These are phyloP conservation scores for Inonotus obliquus DNA, from an alignment of 1,284 basidiomycete genomes.

Conservation along the genomic window DNA sequence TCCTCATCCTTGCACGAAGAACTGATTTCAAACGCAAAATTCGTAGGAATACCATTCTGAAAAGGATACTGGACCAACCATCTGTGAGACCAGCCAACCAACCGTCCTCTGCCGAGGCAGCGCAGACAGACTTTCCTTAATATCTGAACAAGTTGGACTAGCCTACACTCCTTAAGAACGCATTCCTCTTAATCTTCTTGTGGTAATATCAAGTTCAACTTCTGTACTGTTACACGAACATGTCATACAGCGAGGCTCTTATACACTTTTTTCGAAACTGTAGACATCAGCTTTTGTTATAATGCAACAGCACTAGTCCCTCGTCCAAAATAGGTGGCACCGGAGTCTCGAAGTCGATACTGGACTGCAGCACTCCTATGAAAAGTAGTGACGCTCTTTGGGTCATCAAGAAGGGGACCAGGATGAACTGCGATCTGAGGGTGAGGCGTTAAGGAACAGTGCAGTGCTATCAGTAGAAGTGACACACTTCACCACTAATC, in stretches of 20 bases:
- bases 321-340: slow-evolving; percentile 62
- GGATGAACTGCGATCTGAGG: slow-evolving; percentile 57
- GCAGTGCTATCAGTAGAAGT: neutral
- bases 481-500: slow-evolving; percentile 65
- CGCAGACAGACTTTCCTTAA: neutral
- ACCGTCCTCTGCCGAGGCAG: neutral
- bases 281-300: slow-evolving; percentile 25
- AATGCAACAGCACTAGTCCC: slow-evolving; percentile 63
- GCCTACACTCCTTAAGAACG: neutral
- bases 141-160: neutral
- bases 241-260: neutral
- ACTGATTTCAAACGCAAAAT: neutral
- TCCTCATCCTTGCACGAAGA: neutral
- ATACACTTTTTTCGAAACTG: neutral
- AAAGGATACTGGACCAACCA: slow-evolving; percentile 4
- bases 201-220: neutral
- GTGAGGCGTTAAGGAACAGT: neutral
- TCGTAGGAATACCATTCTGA: slow-evolving; percentile 9
- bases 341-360: slow-evolving; percentile 60
- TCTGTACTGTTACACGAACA: neutral
- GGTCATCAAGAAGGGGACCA: slow-evolving; percentile 40
- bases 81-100: neutral
- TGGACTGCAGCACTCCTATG: slow-evolving; percentile 54
- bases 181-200: neutral
- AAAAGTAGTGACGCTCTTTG: slow-evolving; percentile 37